phyloP scores from a whole-genome alignment of 345 rosid species.

The Rhodamnia rubescens region DNA sequence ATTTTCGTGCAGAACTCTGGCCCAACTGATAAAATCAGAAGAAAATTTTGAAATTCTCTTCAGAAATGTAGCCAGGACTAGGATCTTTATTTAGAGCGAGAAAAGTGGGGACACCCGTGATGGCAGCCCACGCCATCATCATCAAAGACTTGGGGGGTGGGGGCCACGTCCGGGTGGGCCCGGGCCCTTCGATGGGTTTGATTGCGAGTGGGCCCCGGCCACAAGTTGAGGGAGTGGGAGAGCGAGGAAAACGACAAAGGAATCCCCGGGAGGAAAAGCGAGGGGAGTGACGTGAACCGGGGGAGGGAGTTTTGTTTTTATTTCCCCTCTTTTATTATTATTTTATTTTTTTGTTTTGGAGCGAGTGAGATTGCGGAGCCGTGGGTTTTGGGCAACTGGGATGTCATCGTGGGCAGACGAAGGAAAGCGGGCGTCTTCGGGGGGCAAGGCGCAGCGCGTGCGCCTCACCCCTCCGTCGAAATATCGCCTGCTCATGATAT shows the following conservation, averaged over 20 bases:
- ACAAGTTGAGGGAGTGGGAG: neutral
- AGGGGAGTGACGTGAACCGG: neutral
- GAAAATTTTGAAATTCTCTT: neutral
- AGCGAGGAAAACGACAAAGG: neutral
- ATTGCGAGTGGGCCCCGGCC: neutral
- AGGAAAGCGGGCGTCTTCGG: neutral
- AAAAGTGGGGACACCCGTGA: neutral
- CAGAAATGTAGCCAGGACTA: neutral
- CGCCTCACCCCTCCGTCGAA: neutral
- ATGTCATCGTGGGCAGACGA: neutral
- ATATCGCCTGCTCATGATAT: neutral
- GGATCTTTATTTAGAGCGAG: neutral
- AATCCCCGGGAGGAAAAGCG: neutral
- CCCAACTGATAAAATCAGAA: neutral
- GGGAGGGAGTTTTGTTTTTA: neutral
- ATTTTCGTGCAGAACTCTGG: neutral
- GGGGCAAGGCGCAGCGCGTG: neutral
- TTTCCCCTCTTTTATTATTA: rapidly evolving
- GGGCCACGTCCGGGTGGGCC: neutral
- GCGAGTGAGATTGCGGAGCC: neutral
- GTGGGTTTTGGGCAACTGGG: neutral
- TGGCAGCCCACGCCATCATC: neutral
- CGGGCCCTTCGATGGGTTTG: neutral
- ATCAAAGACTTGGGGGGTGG: neutral
- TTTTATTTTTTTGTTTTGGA: neutral